Base-by-base conservation (phyloP, 2,329 filamentous ascomycete species). In the Chaetomium globosum region DNA sequence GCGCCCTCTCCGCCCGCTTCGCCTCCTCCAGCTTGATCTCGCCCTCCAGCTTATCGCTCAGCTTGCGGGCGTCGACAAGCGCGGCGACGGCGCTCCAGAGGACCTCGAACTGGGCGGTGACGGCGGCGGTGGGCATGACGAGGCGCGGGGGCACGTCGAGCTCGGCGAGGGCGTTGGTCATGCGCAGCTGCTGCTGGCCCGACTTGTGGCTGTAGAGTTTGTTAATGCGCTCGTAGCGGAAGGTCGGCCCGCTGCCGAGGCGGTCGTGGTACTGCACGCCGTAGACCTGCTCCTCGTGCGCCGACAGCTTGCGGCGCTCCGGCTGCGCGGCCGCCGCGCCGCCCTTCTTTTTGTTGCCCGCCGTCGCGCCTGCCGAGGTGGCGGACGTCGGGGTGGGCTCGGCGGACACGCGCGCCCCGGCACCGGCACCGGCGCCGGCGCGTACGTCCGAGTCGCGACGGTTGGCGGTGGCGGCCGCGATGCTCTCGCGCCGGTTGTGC, bases 221-320 rank as follows among this genome's bases (percentile, higher is more conserved):
- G 71, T 89, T 88, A 65, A 94, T 86, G 75, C 87, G 89, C 72
- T 94, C 91, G 31, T 92, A 92, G 13, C 94, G 91, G 83, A 98
- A 98, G 16, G 91, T 89, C 43, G 97, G 91, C 7, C 95, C 94
- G 9, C 89, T 90, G 1, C 89, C 88, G 48, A 97, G 83, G 31
- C 94, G 90, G 63, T 98, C 94, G 74, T 94, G 90, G 69, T 91
- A 87, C 8, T 89, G 86, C 10, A 99, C 90, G 68, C 94, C 95
- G 74, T 94, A 98, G 39, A 89, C 84, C 68, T 85, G 78, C 78
- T 93, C 89, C 77, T 96, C 90, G 70, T 90, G 86, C 55, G 89
- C 83, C 4, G 87, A 87, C 69, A 97, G 87, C 76, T 89, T 87
- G 73, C 88, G 87, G 62, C 89, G 84, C 72, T 89, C 84, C 21